Percentiles rank a stretch among this genome's conserved stretches.
These are phyloP conservation scores for Amanita rimosa DNA, from an alignment of 768 basidiomycete genomes.

Conservation along the genomic window DNA sequence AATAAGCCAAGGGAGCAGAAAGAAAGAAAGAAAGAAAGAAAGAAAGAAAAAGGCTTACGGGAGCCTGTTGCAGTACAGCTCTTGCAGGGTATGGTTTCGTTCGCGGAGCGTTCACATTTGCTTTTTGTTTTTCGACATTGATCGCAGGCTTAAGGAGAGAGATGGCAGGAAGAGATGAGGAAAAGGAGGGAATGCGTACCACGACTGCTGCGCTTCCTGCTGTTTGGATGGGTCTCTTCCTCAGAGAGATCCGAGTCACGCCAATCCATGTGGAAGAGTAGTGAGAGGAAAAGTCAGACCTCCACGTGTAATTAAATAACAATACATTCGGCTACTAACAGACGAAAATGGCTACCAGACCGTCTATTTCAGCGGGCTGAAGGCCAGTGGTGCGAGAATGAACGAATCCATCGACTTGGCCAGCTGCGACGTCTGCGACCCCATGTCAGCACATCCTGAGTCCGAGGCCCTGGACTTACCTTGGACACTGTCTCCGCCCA, in stretches of 20 bases:
- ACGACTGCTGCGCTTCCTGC: conserved; percentile 49
- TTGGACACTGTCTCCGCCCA: conserved; percentile 94
- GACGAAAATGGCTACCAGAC: too few relatives aligned
- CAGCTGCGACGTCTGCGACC: conserved; percentile 72
- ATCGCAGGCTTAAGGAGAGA: conserved; percentile 56
- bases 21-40: conserved; percentile 1
- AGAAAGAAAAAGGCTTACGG: conserved; percentile 21
- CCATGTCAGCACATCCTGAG: background rate
- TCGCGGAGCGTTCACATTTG: conserved; percentile 58
- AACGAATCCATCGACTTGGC: conserved; percentile 80
- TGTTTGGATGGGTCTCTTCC: conserved; percentile 31
- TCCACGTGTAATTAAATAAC: conserved; percentile 2
- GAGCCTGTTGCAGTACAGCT: conserved; percentile 50
- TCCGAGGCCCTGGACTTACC: conserved; percentile 27
- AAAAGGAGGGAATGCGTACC: conserved; percentile 22
- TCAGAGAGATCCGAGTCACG: conserved; percentile 52
- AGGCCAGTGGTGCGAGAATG: conserved; percentile 69
- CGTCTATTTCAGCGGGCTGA: conserved; percentile 72
- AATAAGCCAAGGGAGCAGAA: conserved; percentile 6
- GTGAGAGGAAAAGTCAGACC: conserved; percentile 8
- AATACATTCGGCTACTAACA: background rate
- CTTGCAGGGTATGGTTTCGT: conserved; percentile 42
- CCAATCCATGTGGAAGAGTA: conserved; percentile 35
- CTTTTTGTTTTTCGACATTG: conserved; percentile 83
- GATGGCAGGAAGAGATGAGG: background rate